A percentile compares a stretch with the other conserved stretches of the same genome.
Evolutionary conservation across 164 flowering plant species (phyloP).

Genomic region (Paratinospora sagittata): DNA sequence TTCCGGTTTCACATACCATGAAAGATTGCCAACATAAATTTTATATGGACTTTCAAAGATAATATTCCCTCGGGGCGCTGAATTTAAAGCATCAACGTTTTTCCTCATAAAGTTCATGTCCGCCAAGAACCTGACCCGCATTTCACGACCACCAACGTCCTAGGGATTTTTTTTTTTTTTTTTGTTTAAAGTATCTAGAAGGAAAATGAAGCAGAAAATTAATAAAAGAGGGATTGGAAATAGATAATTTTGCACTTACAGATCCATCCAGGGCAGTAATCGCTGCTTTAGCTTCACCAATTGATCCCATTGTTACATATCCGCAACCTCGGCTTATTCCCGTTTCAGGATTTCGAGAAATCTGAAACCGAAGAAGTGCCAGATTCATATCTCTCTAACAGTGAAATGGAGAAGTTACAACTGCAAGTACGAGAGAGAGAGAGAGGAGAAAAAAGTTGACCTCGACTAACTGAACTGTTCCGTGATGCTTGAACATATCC

Average conservation of each 20-base stretch:
- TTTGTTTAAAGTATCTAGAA: neutral
- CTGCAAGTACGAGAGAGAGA: neutral
- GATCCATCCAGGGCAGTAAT: conserved; percentile 39
- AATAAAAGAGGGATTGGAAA: neutral
- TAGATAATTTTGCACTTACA: conserved; percentile 22
- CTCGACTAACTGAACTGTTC: conserved; percentile 37
- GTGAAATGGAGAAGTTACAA: neutral
- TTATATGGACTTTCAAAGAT: conserved; percentile 41
- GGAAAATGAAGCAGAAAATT: neutral
- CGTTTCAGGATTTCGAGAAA: conserved; percentile 37
- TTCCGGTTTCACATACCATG: conserved; percentile 32
- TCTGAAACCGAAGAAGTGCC: conserved; percentile 26
- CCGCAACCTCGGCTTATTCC: conserved; percentile 42
- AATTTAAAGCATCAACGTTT: conserved; percentile 16
- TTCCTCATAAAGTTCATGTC: conserved; percentile 22
- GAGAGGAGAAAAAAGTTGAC: conserved; percentile 8
- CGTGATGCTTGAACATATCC: conserved; percentile 33
- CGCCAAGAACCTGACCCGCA: conserved; percentile 32
- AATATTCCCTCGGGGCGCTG: conserved; percentile 19
- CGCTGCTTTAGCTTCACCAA: conserved; percentile 32
- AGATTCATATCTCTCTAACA: neutral
- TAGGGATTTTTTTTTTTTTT: too few species aligned
- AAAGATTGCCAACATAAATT: conserved; percentile 44
- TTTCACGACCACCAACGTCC: conserved; percentile 48
- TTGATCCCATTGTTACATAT: conserved; percentile 37